These are phyloP conservation scores for Fusarium napiforme DNA, from an alignment of 2,329 filamentous ascomycete genomes.

Conservation along the genomic window DNA sequence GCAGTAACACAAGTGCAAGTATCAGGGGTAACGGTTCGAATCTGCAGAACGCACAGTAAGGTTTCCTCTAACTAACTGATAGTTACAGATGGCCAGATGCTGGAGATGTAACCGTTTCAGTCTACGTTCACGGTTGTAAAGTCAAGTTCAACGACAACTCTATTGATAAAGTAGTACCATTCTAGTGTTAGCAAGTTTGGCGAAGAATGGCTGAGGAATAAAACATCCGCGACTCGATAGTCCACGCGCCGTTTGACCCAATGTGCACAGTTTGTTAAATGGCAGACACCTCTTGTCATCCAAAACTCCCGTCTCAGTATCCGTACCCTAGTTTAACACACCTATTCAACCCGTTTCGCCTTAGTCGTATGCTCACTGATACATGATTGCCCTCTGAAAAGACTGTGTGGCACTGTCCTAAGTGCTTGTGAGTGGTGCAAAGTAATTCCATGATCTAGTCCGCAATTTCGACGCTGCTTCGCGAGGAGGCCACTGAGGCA, in stretches of 20 bases:
- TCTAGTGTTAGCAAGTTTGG: background rate
- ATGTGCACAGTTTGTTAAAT: background rate
- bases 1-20: constrained; percentile 16
- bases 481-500: constrained; percentile 24
- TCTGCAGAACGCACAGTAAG: background rate
- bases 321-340: background rate
- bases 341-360: constrained; percentile 1
- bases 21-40: constrained; percentile 19
- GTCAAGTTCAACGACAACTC: background rate
- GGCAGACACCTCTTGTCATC: background rate
- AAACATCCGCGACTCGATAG: background rate
- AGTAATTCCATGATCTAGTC: constrained; percentile 1
- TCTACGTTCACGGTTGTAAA: background rate
- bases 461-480: constrained; percentile 17
- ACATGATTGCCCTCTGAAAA: background rate
- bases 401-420: background rate
- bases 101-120: background rate
- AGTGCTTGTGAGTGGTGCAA: background rate
- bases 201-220: background rate
- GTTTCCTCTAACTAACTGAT: background rate
- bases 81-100: background rate
- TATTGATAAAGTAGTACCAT: background rate
- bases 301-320: constrained; percentile 7
- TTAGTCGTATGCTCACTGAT: background rate
- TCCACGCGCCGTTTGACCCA: background rate